Conservation (phyloP, 805 yeast genomes). For the Candida anglica region DNA sequence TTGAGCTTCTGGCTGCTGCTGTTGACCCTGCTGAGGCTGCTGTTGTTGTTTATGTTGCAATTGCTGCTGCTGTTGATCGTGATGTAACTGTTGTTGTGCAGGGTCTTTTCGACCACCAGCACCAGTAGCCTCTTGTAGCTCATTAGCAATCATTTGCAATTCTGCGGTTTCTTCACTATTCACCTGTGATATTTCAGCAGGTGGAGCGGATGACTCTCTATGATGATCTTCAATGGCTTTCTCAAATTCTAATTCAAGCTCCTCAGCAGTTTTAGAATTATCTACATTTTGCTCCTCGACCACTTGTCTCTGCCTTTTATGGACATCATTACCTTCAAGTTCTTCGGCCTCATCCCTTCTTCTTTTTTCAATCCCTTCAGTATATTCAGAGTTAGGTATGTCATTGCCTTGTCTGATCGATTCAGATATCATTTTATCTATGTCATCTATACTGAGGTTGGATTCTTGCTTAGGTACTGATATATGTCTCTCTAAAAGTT, state of each 20-base stretch:
- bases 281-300: slow-evolving; percentile 3
- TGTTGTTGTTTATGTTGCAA: too few relatives aligned
- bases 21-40: slow-evolving; percentile 2
- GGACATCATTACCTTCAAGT: slow-evolving; percentile 1
- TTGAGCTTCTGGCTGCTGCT: not conserved
- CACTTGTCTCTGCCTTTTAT: slow-evolving; percentile 4
- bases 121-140: slow-evolving; percentile 27
- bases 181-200: slow-evolving; percentile 1
- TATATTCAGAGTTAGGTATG: slow-evolving; percentile 1
- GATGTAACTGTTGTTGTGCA: too few relatives aligned
- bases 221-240: slow-evolving; percentile 15
- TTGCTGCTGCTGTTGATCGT: too few relatives aligned
- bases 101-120: too few relatives aligned
- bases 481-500: slow-evolving; percentile 1
- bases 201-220: slow-evolving; percentile 7
- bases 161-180: slow-evolving; percentile 5
- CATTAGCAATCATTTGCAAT: slow-evolving; percentile 27
- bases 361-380: slow-evolving; percentile 1
- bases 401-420: slow-evolving; percentile 9
- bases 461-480: slow-evolving; percentile 1
- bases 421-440: slow-evolving; percentile 16
- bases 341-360: not conserved
- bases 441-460: slow-evolving; percentile 9
- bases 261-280: slow-evolving; percentile 1
- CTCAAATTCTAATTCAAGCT: slow-evolving; percentile 14